Percentiles rank a stretch among this genome's conserved stretches.
phyloP scores from a whole-genome alignment of 192 early-diverging fungal species.

The Ambispora gerdemannii region DNA sequence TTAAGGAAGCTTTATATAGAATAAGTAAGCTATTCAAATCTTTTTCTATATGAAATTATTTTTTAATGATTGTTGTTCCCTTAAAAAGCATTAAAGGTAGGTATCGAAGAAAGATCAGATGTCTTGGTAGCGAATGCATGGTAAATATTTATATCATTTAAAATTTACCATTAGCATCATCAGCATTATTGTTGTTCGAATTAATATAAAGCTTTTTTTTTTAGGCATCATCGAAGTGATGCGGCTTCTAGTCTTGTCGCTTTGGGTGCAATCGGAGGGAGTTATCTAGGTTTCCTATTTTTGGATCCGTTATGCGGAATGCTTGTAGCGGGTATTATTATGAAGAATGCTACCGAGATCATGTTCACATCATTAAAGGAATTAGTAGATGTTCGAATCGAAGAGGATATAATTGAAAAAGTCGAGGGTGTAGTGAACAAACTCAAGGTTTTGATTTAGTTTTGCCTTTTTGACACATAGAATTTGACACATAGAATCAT shows the following conservation, averaged over 20 bases:
- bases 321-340: slow-evolving; percentile 67
- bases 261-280: slow-evolving; percentile 69
- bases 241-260: slow-evolving; percentile 70
- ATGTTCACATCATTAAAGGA: slow-evolving; percentile 41
- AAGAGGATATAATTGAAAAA: slow-evolving; percentile 30
- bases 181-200: slow-evolving; percentile 18
- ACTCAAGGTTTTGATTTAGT: slow-evolving; percentile 32
- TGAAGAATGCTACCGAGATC: slow-evolving; percentile 58
- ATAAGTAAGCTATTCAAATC: slow-evolving; percentile 43
- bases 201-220: no score
- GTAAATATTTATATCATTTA: slow-evolving; percentile 21
- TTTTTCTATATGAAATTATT: neutral
- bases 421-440: slow-evolving; percentile 32
- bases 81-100: slow-evolving; percentile 58
- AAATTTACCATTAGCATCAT: neutral
- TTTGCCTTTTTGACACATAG: neutral
- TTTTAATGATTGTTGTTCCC: neutral
- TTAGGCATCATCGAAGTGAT: slow-evolving; percentile 78
- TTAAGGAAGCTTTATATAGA: slow-evolving; percentile 78
- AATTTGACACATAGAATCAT: neutral
- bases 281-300: slow-evolving; percentile 63
- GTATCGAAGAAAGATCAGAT: slow-evolving; percentile 55
- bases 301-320: slow-evolving; percentile 77
- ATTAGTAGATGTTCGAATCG: slow-evolving; percentile 36
- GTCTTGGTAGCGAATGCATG: slow-evolving; percentile 84